Evolutionary conservation across 2,329 filamentous ascomycete genomes (phyloP).

Genomic region (Diaporthe citri): DNA sequence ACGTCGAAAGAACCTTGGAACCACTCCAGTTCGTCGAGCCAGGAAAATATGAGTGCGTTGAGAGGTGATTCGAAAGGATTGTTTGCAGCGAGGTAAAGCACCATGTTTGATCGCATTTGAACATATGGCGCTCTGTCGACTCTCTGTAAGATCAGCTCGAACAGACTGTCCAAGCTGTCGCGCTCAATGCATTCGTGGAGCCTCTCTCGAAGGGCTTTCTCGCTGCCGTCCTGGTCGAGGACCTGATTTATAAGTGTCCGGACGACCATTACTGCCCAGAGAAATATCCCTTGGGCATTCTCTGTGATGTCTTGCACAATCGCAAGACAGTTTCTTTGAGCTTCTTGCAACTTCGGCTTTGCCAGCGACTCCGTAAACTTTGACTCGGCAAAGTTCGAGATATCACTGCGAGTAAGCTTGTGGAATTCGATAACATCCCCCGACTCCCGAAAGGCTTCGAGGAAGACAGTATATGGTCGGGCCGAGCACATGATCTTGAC

Average conservation of each 20-base stretch:
- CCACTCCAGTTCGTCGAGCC: slow-evolving; percentile 14
- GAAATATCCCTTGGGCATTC: slow-evolving; percentile 18
- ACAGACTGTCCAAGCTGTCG: slow-evolving; percentile 7
- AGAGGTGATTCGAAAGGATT: slow-evolving; percentile 18
- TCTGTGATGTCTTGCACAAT: slow-evolving; percentile 10
- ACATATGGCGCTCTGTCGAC: not conserved
- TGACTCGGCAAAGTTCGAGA: not conserved
- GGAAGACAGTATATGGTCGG: slow-evolving; percentile 21
- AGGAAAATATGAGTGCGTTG: not conserved
- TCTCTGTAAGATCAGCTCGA: slow-evolving; percentile 12
- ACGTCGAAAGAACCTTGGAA: not conserved
- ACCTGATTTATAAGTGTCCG: not conserved
- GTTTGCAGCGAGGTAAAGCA: slow-evolving; percentile 9
- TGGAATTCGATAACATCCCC: not conserved
- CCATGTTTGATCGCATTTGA: slow-evolving; percentile 4
- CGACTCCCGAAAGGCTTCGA: slow-evolving; percentile 8
- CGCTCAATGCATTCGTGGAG: slow-evolving; percentile 13
- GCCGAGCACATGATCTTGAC: slow-evolving; percentile 20
- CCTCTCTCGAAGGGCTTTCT: not conserved
- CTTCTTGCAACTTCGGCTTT: not conserved
- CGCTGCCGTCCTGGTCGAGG: slow-evolving; percentile 4
- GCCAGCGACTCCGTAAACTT: not conserved
- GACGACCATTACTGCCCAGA: slow-evolving; percentile 16
- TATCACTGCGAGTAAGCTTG: slow-evolving; percentile 4
- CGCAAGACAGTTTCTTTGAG: not conserved